These are phyloP conservation scores for Dothideomycetes sp. DNA, from an alignment of 2,329 filamentous ascomycete genomes.

Conservation along the genomic window DNA sequence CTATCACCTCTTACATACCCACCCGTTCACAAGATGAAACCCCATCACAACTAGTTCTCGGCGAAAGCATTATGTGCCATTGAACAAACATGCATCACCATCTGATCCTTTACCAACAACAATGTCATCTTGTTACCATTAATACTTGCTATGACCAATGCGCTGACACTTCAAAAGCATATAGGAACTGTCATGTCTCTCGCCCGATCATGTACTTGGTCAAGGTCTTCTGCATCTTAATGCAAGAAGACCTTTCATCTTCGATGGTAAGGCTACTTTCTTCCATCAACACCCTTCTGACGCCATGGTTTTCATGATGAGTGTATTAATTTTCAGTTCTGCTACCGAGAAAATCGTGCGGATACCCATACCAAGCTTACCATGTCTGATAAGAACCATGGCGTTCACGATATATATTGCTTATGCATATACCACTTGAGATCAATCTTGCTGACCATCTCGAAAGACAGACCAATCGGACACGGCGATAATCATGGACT, in stretches of 20 bases:
- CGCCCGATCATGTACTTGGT: no score
- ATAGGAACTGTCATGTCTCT: background rate
- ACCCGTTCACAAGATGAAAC: slow-evolving; percentile 10
- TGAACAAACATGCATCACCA: slow-evolving; percentile 32
- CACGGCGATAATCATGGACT: no score
- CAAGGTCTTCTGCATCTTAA: no score
- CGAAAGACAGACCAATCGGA: background rate
- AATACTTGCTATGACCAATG: background rate
- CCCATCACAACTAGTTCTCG: slow-evolving; percentile 23
- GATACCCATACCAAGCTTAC: slow-evolving; percentile 26
- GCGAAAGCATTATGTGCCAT: slow-evolving; percentile 23
- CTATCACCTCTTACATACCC: background rate
- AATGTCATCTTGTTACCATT: background rate
- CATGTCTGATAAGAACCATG: slow-evolving; percentile 21
- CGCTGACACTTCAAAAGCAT: background rate
- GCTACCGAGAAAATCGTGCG: slow-evolving; percentile 25
- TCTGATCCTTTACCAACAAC: slow-evolving; percentile 19
- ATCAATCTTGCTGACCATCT: slow-evolving; percentile 2
- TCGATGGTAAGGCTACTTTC: no score
- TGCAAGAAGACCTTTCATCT: no score
- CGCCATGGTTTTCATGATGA: slow-evolving; percentile 21
- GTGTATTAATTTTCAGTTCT: slow-evolving; percentile 29
- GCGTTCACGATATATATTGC: background rate
- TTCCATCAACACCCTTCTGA: background rate
- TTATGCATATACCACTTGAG: background rate